Conservation (phyloP, 2,329 filamentous ascomycete genomes). For the Colletotrichum eremochloae region DNA sequence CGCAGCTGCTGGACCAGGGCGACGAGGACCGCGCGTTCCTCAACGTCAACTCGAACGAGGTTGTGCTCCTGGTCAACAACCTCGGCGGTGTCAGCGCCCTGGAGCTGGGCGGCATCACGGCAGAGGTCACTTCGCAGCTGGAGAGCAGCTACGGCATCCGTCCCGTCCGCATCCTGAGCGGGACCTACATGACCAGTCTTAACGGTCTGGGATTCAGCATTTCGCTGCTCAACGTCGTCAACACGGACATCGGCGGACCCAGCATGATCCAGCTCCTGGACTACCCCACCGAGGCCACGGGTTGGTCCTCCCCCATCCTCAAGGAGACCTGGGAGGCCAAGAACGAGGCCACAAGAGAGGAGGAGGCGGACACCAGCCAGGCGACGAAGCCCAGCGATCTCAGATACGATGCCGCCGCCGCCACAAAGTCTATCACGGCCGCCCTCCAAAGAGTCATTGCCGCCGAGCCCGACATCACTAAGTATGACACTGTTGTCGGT, state of each 20-base stretch:
- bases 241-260: constrained; percentile 68
- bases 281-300: constrained; percentile 75
- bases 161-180: constrained; percentile 74
- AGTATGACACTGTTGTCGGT: constrained; percentile 85
- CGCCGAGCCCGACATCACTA: constrained; percentile 79
- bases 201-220: constrained; percentile 84
- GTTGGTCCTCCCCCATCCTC: constrained; percentile 76
- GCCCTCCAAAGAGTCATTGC: constrained; percentile 73
- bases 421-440: constrained; percentile 65
- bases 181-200: constrained; percentile 83
- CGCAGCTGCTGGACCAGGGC: constrained; percentile 73
- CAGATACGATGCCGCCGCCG: constrained; percentile 64
- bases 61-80: constrained; percentile 81
- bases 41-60: constrained; percentile 71
- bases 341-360: constrained; percentile 62
- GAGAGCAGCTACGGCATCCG: constrained; percentile 68
- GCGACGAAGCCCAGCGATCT: constrained; percentile 61
- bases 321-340: constrained; percentile 74
- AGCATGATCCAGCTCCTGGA: constrained; percentile 79
- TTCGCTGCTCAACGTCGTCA: constrained; percentile 74
- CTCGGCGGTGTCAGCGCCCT: constrained; percentile 80
- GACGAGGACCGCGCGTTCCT: constrained; percentile 81
- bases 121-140: constrained; percentile 76
- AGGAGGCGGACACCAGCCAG: constrained; percentile 49
- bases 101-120: constrained; percentile 79